A percentile compares a stretch with the other conserved stretches of the same genome.
Evolutionary conservation across 23 red algal species (phyloP).

Genomic region (Cyanidium caldarium): DNA sequence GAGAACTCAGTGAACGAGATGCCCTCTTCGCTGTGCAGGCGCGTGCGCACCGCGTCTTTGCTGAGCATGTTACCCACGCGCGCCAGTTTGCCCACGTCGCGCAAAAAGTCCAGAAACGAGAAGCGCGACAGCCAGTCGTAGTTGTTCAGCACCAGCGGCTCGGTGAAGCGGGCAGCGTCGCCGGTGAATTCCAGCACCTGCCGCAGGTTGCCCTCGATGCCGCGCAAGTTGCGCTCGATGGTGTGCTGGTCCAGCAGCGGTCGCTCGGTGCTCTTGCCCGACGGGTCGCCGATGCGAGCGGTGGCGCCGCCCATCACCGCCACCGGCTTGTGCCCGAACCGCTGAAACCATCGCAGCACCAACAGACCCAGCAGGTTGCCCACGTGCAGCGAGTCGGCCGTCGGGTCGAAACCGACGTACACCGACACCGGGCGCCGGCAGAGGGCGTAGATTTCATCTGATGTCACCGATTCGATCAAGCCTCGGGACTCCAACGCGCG

Average conservation of each 20-base stretch:
- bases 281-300: constrained; percentile 70
- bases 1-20: constrained; percentile 97
- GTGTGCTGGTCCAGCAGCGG: constrained; percentile 29
- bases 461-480: constrained; percentile 40
- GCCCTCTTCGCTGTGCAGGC: constrained; percentile 69
- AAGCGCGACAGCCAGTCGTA: constrained; percentile 61
- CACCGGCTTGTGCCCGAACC: constrained; percentile 50
- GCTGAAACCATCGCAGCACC: constrained; percentile 73
- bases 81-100: constrained; percentile 82
- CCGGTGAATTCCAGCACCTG: constrained; percentile 8
- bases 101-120: constrained; percentile 82
- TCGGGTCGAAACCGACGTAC: constrained; percentile 90
- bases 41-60: constrained; percentile 59
- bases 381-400: constrained; percentile 82
- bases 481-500: constrained; percentile 42
- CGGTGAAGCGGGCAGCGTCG: not conserved
- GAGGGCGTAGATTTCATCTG: constrained; percentile 4
- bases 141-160: constrained; percentile 74
- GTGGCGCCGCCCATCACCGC: constrained; percentile 77
- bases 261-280: constrained; percentile 63
- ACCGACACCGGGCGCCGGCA: constrained; percentile 28
- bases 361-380: constrained; percentile 84
- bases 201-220: constrained; percentile 9
- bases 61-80: constrained; percentile 78
- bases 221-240: constrained; percentile 27